These are phyloP conservation scores for Auriscalpium orientale DNA, from an alignment of 768 basidiomycete genomes.

Conservation along the genomic window DNA sequence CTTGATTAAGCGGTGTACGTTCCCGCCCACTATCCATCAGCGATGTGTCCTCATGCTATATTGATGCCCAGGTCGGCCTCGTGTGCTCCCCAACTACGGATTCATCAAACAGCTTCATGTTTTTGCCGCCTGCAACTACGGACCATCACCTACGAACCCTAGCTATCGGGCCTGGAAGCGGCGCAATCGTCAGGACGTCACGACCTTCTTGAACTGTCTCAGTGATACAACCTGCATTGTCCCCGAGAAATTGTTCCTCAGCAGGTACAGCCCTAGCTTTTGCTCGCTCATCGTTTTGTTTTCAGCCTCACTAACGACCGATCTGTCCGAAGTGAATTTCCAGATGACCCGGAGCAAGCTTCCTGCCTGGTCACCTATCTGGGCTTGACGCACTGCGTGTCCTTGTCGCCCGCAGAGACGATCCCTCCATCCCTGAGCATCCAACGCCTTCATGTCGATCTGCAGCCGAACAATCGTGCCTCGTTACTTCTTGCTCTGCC, in stretches of 20 bases:
- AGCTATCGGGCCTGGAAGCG: constrained; percentile 55
- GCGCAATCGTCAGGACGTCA: constrained; percentile 44
- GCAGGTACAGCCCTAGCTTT: constrained; percentile 29
- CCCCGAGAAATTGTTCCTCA: constrained; percentile 41
- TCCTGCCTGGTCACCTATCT: constrained; percentile 43
- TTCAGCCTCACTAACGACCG: not conserved
- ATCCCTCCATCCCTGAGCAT: constrained; percentile 25
- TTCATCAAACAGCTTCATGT: constrained; percentile 54
- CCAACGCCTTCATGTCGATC: constrained; percentile 35
- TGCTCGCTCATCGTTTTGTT: not conserved
- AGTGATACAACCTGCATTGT: constrained; percentile 46
- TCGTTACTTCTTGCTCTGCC: constrained; percentile 40
- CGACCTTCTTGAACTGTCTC: constrained; percentile 42
- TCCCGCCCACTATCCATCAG: not conserved
- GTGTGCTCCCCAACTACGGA: constrained; percentile 34
- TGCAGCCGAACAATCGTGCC: constrained; percentile 31
- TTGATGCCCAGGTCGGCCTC: constrained; percentile 26
- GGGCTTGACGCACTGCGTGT: constrained; percentile 46
- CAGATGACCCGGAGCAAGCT: constrained; percentile 41
- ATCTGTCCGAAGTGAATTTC: constrained; percentile 40
- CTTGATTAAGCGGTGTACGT: constrained; percentile 31
- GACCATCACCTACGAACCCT: constrained; percentile 32
- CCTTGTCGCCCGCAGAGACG: constrained; percentile 45
- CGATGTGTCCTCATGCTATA: no score
- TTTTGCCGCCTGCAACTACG: constrained; percentile 45